Conservation (phyloP, 768 basidiomycete genomes). For the Trametes sanguinea region DNA sequence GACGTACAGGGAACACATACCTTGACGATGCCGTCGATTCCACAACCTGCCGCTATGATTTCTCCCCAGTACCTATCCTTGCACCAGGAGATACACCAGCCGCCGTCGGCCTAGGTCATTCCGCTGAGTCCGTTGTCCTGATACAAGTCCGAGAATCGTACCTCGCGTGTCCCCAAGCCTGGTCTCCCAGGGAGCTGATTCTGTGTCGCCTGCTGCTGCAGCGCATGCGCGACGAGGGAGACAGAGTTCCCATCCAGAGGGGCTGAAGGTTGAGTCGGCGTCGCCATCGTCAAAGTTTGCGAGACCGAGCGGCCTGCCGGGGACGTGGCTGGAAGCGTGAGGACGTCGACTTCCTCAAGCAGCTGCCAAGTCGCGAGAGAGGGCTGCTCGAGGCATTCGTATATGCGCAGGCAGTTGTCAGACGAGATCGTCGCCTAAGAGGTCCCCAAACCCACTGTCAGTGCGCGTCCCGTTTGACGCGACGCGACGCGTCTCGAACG, state of each 20-base stretch:
- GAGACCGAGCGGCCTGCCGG: conserved; percentile 44
- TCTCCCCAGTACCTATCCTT: conserved; percentile 97
- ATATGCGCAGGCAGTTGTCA: conserved; percentile 85
- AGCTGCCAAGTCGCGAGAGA: conserved; percentile 74
- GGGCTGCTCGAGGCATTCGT: conserved; percentile 84
- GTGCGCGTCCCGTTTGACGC: too few relatives aligned
- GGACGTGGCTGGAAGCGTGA: conserved; percentile 47
- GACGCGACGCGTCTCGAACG: not conserved
- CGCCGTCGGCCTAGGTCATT: conserved; percentile 64
- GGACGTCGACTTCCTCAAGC: conserved; percentile 75
- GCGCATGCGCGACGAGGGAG: conserved; percentile 65
- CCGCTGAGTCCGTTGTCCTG: too few relatives aligned
- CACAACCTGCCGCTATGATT: conserved; percentile 75
- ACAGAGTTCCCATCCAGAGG: conserved; percentile 52
- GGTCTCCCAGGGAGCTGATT: conserved; percentile 35
- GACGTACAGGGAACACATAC: conserved; percentile 41
- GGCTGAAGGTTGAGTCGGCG: conserved; percentile 63
- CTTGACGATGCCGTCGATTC: conserved; percentile 73
- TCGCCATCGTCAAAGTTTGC: conserved; percentile 63
- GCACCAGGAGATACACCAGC: conserved; percentile 95
- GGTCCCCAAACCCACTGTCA: too few relatives aligned
- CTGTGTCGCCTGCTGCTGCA: conserved; percentile 51
- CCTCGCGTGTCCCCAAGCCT: conserved; percentile 63
- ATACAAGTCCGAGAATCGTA: conserved; percentile 5
- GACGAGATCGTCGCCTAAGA: conserved; percentile 82